Evolutionary conservation across 768 basidiomycete species (phyloP), one percentile per base, ranked within the genome.

Genomic region (Hypholoma fasciculare): DNA sequence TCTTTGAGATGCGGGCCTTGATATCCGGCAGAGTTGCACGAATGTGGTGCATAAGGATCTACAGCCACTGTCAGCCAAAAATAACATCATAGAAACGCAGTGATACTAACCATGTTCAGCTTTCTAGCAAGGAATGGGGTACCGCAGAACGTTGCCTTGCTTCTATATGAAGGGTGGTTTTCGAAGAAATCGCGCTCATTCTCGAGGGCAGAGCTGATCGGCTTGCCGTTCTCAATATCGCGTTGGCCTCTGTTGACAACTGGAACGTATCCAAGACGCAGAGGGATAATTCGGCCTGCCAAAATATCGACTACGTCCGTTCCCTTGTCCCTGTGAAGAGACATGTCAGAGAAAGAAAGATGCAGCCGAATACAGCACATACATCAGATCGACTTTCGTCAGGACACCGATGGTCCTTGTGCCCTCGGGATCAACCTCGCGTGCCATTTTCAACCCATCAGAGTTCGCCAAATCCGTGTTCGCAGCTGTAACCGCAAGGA

Each of bases 41-140:
- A 71, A 99, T 98, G 75, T 99, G 97, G 74, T 97, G 94, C 96
- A 98, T 98, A 53, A 99, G 87, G 69, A 99, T 96, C 95, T 96
- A 58, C 17, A 47, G 11, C 4, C 14, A 46, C 19, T 5, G 14
- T 54, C 30, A 54, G 34, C 23, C 19, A 36, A 34, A 7, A 27
- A 60, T 40, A 36, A 37, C 56, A 40, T 7, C 30, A 37, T 12
- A 43, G 17, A 7, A 52, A 4, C 19, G 27, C 51, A 2, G 23
- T 39, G 30, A 11, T 19, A 76, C 85, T 48, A 60, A 94, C 94
- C 83, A 93, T 89, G 72, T 98, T 98, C 53, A 97, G 86, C 76
- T 96, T 96, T 63, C 93, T 84, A 1, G 96, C 94, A 46, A 98
- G 84, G 82, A 92, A 96, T 67, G 97, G 96, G 0, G 97, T 99